Percentiles rank a stretch among this genome's conserved stretches.
Conservation (phyloP, 192 early-diverging fungal species). For the Entophlyctis luteolus region DNA sequence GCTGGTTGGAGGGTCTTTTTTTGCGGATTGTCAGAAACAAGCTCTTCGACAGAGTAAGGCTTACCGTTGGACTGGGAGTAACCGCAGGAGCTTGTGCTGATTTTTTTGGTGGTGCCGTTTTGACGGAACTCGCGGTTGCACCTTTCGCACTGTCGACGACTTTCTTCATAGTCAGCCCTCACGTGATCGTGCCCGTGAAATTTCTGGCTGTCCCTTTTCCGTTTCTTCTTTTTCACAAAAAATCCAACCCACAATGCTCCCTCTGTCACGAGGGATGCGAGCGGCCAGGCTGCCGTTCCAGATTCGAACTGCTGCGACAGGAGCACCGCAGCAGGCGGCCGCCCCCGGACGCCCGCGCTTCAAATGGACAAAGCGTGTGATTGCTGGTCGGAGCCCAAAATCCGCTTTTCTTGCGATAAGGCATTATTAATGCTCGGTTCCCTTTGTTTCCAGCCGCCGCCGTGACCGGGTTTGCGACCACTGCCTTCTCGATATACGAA, state of each 20-base stretch:
- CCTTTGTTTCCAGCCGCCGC: not conserved
- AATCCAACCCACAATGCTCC: not conserved
- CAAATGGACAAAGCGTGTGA: constrained; percentile 24
- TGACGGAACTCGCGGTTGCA: not conserved
- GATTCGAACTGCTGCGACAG: not conserved
- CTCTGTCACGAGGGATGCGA: not conserved
- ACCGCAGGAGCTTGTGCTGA: constrained; percentile 2
- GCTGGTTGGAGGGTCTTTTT: not conserved
- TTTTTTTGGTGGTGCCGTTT: constrained; percentile 11
- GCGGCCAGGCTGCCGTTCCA: not conserved
- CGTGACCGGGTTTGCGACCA: not conserved
- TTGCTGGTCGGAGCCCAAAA: constrained; percentile 2
- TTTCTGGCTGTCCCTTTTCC: not conserved
- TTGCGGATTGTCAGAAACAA: too few relatives aligned
- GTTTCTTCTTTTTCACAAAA: not conserved
- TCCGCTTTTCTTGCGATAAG: too few relatives aligned
- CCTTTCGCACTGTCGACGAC: constrained; percentile 1
- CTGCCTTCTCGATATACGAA: constrained; percentile 35
- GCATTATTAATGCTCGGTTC: too few relatives aligned
- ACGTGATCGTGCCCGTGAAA: not conserved
- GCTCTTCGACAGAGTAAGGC: too few relatives aligned
- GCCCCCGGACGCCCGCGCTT: not conserved
- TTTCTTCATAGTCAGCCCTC: constrained; percentile 10
- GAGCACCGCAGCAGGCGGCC: not conserved
- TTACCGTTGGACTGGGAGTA: too few relatives aligned